phyloP scores from a whole-genome alignment of 371 early-diverging fungal species.

The Saksenaea oblongispora region DNA sequence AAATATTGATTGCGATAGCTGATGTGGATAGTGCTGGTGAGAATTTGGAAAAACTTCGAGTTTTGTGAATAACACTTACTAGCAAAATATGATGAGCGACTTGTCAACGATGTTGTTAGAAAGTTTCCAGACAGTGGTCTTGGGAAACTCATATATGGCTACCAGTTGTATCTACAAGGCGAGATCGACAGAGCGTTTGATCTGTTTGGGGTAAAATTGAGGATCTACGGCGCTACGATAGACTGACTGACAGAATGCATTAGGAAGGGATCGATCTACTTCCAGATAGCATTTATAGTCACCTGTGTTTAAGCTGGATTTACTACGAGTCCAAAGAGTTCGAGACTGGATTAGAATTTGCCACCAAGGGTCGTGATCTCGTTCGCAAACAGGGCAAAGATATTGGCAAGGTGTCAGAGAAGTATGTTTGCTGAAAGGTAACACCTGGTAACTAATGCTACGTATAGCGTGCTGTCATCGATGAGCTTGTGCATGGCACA shows the following conservation, averaged over 20 bases:
- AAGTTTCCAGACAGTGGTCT: constrained; percentile 55
- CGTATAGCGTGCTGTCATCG: constrained; percentile 50
- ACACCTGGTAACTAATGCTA: not conserved
- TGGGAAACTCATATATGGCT: constrained; percentile 54
- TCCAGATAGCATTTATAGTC: constrained; percentile 50
- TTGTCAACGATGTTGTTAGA: constrained; percentile 41
- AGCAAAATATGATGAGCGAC: constrained; percentile 49
- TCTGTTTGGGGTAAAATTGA: constrained; percentile 30
- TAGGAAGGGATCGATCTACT: constrained; percentile 54
- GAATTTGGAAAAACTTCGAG: not conserved
- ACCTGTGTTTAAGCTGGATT: constrained; percentile 56
- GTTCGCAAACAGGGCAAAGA: constrained; percentile 31
- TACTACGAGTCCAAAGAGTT: constrained; percentile 57
- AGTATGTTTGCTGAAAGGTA: constrained; percentile 22
- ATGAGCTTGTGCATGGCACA: constrained; percentile 67
- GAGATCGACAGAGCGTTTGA: constrained; percentile 50
- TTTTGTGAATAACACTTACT: not conserved
- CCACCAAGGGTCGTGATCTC: constrained; percentile 52
- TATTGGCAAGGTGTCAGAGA: constrained; percentile 37
- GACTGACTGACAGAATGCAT: not conserved
- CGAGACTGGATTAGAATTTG: constrained; percentile 64
- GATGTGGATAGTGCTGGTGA: constrained; percentile 47
- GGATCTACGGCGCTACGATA: not conserved
- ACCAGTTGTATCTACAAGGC: constrained; percentile 40
- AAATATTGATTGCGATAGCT: constrained; percentile 50